phyloP scores from a whole-genome alignment of 208 protist species.

The Leishmania gerbilli region DNA sequence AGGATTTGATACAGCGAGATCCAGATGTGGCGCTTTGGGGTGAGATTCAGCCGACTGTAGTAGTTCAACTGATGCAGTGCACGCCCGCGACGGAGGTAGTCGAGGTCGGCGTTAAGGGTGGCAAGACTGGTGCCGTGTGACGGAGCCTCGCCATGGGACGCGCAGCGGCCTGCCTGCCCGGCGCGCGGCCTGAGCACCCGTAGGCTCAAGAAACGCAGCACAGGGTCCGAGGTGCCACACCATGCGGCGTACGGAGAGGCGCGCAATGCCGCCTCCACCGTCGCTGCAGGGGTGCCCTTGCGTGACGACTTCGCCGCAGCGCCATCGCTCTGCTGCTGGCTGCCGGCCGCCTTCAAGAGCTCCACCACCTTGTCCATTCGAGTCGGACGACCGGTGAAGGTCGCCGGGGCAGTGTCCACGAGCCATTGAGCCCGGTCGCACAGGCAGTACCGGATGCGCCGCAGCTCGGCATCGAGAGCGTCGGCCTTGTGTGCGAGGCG shows the following conservation, averaged over 20 bases:
- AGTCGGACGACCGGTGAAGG: constrained; percentile 49
- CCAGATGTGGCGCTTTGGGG: constrained; percentile 73
- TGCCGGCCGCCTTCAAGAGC: not conserved
- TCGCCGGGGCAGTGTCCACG: constrained; percentile 42
- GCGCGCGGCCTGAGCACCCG: constrained; percentile 12
- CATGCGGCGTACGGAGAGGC: constrained; percentile 23
- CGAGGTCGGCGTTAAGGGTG: constrained; percentile 51
- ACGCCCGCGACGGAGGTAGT: constrained; percentile 65
- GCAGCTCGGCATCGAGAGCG: constrained; percentile 62
- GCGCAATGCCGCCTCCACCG: constrained; percentile 13
- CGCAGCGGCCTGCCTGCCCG: not conserved
- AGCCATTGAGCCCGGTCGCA: constrained; percentile 65
- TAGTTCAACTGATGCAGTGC: constrained; percentile 73
- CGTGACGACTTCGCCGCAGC: not conserved
- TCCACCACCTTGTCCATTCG: constrained; percentile 42
- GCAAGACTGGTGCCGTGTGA: constrained; percentile 29
- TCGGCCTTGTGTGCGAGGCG: constrained; percentile 62
- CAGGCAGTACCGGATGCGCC: constrained; percentile 58
- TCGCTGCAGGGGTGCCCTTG: constrained; percentile 5
- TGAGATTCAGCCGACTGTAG: constrained; percentile 80
- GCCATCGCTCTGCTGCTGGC: not conserved
- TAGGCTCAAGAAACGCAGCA: constrained; percentile 12
- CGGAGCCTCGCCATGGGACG: not conserved
- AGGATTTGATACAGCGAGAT: constrained; percentile 51
- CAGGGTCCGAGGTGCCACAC: constrained; percentile 10